A percentile compares a stretch with the other conserved stretches of the same genome.
These are phyloP conservation scores for Fonsecaea pedrosoi DNA, from an alignment of 2,329 filamentous ascomycete species.

Conservation along the genomic window DNA sequence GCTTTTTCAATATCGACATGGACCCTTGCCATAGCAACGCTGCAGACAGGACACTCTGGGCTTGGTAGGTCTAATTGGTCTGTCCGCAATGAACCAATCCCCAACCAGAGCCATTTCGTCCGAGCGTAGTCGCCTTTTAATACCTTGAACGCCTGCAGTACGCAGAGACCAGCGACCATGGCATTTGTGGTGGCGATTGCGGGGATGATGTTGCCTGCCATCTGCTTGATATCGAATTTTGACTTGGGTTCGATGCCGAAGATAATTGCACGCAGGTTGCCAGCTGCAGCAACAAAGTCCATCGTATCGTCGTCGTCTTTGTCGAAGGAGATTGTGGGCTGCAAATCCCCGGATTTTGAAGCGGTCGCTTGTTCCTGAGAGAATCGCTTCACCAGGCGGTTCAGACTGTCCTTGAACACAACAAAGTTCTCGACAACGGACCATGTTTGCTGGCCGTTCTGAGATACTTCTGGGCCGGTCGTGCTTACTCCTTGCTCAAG, in stretches of 20 bases:
- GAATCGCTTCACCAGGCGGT: constrained; percentile 76
- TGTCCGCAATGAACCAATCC: constrained; percentile 61
- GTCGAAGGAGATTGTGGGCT: constrained; percentile 81
- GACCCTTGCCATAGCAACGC: constrained; percentile 71
- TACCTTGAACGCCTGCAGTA: constrained; percentile 91
- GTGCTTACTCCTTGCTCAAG: constrained; percentile 61
- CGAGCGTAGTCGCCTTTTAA: constrained; percentile 73
- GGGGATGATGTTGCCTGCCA: constrained; percentile 99
- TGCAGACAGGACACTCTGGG: constrained; percentile 81
- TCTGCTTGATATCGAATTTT: constrained; percentile 96
- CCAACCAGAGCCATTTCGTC: constrained; percentile 85
- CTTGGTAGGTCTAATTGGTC: constrained; percentile 73
- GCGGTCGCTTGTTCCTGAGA: constrained; percentile 66
- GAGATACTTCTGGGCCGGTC: constrained; percentile 60
- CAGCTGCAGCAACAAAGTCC: constrained; percentile 89
- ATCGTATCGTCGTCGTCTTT: constrained; percentile 96
- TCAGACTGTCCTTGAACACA: constrained; percentile 82
- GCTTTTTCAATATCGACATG: constrained; percentile 73
- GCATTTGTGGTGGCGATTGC: constrained; percentile 98
- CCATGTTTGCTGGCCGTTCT: constrained; percentile 79
- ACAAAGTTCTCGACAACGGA: constrained; percentile 80
- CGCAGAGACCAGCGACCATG: constrained; percentile 90
- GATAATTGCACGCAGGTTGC: constrained; percentile 86
- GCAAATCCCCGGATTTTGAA: constrained; percentile 50
- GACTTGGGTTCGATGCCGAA: constrained; percentile 89